Base-by-base conservation (phyloP, 2,329 filamentous ascomycete species). In the Xylaria sp. region DNA sequence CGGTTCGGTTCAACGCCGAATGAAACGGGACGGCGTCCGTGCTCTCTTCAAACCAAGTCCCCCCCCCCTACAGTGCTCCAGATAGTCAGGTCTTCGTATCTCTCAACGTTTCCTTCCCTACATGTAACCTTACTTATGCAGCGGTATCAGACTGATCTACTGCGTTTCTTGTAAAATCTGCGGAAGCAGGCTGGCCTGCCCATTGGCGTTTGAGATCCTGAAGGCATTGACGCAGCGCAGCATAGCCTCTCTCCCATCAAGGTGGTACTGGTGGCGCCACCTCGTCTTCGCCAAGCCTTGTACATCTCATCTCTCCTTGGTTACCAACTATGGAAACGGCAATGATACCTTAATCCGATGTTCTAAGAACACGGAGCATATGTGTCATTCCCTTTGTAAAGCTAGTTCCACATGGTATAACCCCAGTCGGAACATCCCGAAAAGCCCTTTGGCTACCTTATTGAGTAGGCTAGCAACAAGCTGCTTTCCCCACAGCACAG, bases 391-490 rank as follows among this genome's bases (percentile, higher is more conserved):
- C 29, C 29, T 34, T 4, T 34, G 29, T n/a, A n/a, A n/a, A 34
- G 16, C 29, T 13, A 34, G 29, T 6, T 13, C 16, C 29, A 13
- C 11, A 11, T 13, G 8, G 3, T 13, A 11, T 34, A 6, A 34
- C 5, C 29, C 29, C 16, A 3, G 9, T 13, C 16, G 16, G 24
- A 7, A 4, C 29, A 34, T 13, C 29, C 29, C 29, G 11, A 13
- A 13, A 7, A 34, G 6, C 29, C 41, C 47, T 44, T 29, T 39
- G 44, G 54, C 48, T 42, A 20, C 45, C n/a, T n/a, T n/a, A n/a
- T n/a, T n/a, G n/a, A n/a, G n/a, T n/a, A n/a, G 43, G 19, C 40
- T 46, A 29, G 57, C 58, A 60, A 60, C 58, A 45, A 47, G 34
- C 42, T 50, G 40, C 48, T 21, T n/a, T 44, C 7, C 11, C 29